Conservation (phyloP, 2,329 filamentous ascomycete species). For the Sarocladiaceae sp. region DNA sequence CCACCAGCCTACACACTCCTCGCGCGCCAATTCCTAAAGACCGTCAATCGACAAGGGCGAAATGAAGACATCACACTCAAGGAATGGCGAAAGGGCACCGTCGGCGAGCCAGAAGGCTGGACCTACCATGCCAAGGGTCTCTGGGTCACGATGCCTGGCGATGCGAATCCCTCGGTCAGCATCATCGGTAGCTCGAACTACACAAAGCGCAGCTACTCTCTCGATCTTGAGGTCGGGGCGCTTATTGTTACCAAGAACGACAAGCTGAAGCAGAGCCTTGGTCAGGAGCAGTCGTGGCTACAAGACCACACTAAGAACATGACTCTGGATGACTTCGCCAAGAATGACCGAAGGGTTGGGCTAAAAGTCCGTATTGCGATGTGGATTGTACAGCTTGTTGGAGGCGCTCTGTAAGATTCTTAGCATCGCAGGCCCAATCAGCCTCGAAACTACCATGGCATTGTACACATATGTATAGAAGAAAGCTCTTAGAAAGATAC, state of each 20-base stretch:
- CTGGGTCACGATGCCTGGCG: conserved; percentile 73
- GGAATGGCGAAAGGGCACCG: conserved; percentile 83
- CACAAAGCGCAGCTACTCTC: conserved; percentile 85
- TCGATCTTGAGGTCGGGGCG: conserved; percentile 87
- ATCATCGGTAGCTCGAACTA: conserved; percentile 93
- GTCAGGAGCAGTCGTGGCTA: conserved; percentile 75
- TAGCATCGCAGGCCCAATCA: too few relatives aligned
- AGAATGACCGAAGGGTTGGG: conserved; percentile 76
- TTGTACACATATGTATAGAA: background rate
- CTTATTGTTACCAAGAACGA: conserved; percentile 78
- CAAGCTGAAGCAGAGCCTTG: conserved; percentile 66
- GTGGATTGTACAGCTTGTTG: conserved; percentile 86
- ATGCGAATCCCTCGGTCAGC: conserved; percentile 67
- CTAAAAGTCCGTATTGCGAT: conserved; percentile 83
- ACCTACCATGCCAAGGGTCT: conserved; percentile 97
- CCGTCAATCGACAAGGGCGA: conserved; percentile 39
- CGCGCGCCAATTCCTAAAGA: conserved; percentile 72
- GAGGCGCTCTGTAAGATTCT: conserved; percentile 70
- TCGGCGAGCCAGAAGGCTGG: conserved; percentile 81
- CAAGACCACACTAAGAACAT: conserved; percentile 68
- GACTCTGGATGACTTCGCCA: conserved; percentile 74
- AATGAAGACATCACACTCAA: conserved; percentile 64
- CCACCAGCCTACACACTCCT: conserved; percentile 91
- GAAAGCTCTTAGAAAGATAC: conserved; percentile 11
- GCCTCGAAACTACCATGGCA: background rate